phyloP scores from a whole-genome alignment of 2,329 filamentous ascomycete species.

The Fusarium buxicola region DNA sequence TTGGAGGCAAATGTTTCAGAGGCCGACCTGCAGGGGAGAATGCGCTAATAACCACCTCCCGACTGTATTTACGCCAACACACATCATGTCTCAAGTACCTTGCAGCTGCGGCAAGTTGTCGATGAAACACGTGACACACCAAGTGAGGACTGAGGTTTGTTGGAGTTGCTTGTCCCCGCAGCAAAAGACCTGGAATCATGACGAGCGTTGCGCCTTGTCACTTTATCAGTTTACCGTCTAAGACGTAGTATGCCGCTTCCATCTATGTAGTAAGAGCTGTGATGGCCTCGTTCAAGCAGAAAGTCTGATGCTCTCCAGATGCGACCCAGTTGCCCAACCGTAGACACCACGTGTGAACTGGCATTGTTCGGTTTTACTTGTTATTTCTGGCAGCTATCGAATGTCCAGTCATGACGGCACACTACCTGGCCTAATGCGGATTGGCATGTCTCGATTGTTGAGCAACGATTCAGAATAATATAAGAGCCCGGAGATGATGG shows the following conservation, averaged over 20 bases:
- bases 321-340: no score
- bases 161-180: conserved; percentile 3
- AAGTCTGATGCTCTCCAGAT: neutral
- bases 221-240: neutral
- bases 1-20: conserved; percentile 12
- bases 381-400: neutral
- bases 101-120: conserved; percentile 24
- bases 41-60: neutral
- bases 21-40: conserved; percentile 19
- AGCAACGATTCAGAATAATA: neutral
- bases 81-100: conserved; percentile 37
- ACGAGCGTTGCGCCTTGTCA: conserved; percentile 3
- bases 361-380: neutral
- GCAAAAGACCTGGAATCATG: conserved; percentile 1
- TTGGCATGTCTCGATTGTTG: conserved; percentile 4
- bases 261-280: neutral
- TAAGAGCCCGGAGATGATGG: no score
- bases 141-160: conserved; percentile 17
- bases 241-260: neutral
- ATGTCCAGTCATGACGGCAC: neutral
- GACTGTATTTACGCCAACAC: conserved; percentile 7
- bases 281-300: neutral
- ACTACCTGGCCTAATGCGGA: neutral
- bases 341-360: no score
- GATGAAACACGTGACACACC: conserved; percentile 28